Percentiles rank a stretch among this genome's conserved stretches.
These are phyloP conservation scores for Penicillium paneum DNA, from an alignment of 2,329 filamentous ascomycete genomes.

Conservation along the genomic window DNA sequence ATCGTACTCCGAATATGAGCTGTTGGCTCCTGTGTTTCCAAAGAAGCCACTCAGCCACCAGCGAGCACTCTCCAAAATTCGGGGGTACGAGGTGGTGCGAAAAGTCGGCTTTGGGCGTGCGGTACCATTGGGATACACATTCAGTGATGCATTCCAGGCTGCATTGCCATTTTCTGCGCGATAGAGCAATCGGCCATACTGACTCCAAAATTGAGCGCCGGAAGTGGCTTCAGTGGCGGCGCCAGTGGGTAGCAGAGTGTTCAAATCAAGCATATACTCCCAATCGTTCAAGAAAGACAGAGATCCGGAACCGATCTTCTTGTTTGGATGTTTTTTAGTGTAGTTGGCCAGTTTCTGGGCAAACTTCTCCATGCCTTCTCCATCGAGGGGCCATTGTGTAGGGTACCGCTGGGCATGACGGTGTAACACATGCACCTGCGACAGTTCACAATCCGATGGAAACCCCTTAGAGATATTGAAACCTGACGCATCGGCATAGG, in stretches of 20 bases:
- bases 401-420: constrained; percentile 56
- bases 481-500: constrained; percentile 21
- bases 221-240: constrained; percentile 50
- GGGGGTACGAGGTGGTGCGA: constrained; percentile 53
- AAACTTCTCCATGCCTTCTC: constrained; percentile 49
- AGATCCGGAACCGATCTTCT: constrained; percentile 44
- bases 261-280: constrained; percentile 46
- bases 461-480: constrained; percentile 40
- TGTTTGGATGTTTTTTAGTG: constrained; percentile 35
- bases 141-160: constrained; percentile 44
- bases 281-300: constrained; percentile 54
- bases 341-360: constrained; percentile 49
- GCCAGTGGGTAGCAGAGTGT: constrained; percentile 49
- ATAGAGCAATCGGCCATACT: constrained; percentile 54
- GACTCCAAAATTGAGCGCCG: constrained; percentile 53
- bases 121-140: constrained; percentile 45
- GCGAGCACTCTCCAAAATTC: constrained; percentile 52
- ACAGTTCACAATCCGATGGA: constrained; percentile 54
- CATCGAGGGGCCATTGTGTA: constrained; percentile 47
- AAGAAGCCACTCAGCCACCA: constrained; percentile 44
- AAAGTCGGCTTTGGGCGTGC: constrained; percentile 49
- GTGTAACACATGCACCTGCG: constrained; percentile 54
- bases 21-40: constrained; percentile 24
- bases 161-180: constrained; percentile 48
- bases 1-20: constrained; percentile 29